Evolutionary conservation across 2,329 filamentous ascomycete species (phyloP), one percentile per base, ranked within the genome.

Genomic region (Emergomyces africanus): DNA sequence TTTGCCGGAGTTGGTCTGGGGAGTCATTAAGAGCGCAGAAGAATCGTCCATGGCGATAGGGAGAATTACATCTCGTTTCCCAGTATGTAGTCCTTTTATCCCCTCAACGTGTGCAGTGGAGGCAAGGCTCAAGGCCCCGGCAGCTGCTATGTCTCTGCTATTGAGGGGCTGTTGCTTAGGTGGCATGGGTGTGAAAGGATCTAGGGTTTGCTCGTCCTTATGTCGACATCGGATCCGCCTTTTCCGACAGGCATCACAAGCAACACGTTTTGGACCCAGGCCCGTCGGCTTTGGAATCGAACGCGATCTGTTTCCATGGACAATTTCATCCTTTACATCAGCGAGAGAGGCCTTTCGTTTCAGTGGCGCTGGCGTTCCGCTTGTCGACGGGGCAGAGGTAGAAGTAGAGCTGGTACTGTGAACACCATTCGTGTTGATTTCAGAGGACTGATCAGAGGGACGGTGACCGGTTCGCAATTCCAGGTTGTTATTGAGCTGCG

Each of bases 171-270:
- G 48, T 25, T 49, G 15, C 23, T 41, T 51, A 20, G 56, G 12
- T 10, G 50, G 12, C 20, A 44, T n/a, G 33, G 41, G 37, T 28
- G 55, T 56, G 20, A 50, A n/a, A 35, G 44, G 5, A 2, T 60
- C 58, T 53, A 71, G 69, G 57, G 62, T 66, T 33, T 71, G 75
- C 59, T 81, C 76, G 61, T 83, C 81, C 67, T 84, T 84, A 71
- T 85, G 83, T 63, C 83, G 83, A 70, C 83, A 85, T 60, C 81
- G 76, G 61, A 85, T 84, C 56, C 82, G 77, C 59, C 82, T 78
- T 68, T 81, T 82, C 44, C 83, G 77, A 70, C 83, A 85, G 23
- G 80, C 77, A 72, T 84, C 83, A 69, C 83, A 85, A 41, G 83
- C 83, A 61, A 84, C 73, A 5, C 74, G 68, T 69, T 83, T 83